Evolutionary conservation across 352 stramenopile species (phyloP), one percentile per base, ranked within the genome.

Genomic region (Phytophthora crassamura): DNA sequence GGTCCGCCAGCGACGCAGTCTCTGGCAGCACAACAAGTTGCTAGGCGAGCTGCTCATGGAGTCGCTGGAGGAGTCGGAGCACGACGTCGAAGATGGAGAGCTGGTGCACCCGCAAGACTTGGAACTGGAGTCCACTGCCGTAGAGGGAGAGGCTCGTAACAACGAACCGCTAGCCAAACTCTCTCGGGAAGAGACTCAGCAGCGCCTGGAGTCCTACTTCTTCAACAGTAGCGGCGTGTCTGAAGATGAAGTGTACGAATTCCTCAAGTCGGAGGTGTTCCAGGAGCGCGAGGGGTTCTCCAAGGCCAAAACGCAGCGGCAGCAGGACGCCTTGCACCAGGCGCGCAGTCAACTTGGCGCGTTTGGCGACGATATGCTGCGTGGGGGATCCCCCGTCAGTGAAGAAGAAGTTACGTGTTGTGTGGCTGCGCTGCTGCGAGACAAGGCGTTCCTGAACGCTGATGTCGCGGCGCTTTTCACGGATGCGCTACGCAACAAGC

Each of bases 1-100:
- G 48, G 59, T 87, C 32, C 34, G 39, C 5, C 70, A 78, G 42
- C 75, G 77, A n/a, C 72, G 73, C 7, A 58, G 61, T 56, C 69
- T 84, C 48, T 86, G 78, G 78, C 67, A 75, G 12, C 75, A 86
- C 67, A 84, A 86, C 57, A 84, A 84, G 46, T 45, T 86, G 36
- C 53, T 86, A n/a, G 75, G 77, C 0, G 64, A 67, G 15, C 22
- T 86, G 49, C 51, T 86, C 30, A 60, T 79, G 40, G 69, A 80
- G 43, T 72, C 66, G 7, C 56, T 86, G 6, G 56, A 74, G 33
- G 69, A 80, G 40, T 72, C 64, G 1, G 73, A 80, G 28, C 50
- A 62, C 32, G 46, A 69, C 10, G 52, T 71, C 38, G 52, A 67
- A 4, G 53, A 72, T 5, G 39, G 45, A 36, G 43, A 75, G 34